Base-by-base conservation (phyloP, 257 asterid species). In the Solanum medicagineum region DNA sequence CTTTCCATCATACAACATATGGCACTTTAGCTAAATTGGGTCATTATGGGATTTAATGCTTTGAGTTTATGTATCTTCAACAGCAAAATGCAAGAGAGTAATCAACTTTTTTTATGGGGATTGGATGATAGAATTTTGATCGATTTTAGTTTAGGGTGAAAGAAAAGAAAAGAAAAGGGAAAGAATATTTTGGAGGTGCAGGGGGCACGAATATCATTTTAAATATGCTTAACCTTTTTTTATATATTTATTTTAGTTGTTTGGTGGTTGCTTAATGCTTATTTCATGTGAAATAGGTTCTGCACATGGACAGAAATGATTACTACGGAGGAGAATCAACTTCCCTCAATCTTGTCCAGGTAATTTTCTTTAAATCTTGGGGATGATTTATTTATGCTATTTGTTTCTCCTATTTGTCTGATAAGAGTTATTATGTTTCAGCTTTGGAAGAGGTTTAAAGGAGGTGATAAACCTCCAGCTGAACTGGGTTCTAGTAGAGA, bases 221-320 rank as follows among this genome's bases (percentile, higher is more conserved):
- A 79, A 79, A 53, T 32, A 29, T 77, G 51, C 29, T 1, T 79
- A 17, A 53, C 49, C 10, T 79, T 79, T 24, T 53, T 79, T 26
- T 16, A 36, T 17, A 19, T 69, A 47, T 74, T 51, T 24, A 16
- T 29, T 77, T 53, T 29, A 79, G 83, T 53, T 16, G 65, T 79
- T 45, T 29, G 24, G 49, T 79, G 83, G 53, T 79, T 79, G 65
- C 13, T 54, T 51, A 53, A 16, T 17, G 65, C 65, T 79, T 53
- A 53, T 79, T 5, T 79, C 83, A 53, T 79, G 49, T 79, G 45
- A 53, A 12, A 53, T 86, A 97, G 98, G 99, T 97, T 8, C 90
- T 97, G 68, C 99, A 97, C 90, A 95, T 97, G 98, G 99, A 97
- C 92, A 95, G 92, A 86, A 97, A 97, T 92, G 98, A 97, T 87